Conservation (phyloP, 1,284 basidiomycete species). For the Puccinia polysora region DNA sequence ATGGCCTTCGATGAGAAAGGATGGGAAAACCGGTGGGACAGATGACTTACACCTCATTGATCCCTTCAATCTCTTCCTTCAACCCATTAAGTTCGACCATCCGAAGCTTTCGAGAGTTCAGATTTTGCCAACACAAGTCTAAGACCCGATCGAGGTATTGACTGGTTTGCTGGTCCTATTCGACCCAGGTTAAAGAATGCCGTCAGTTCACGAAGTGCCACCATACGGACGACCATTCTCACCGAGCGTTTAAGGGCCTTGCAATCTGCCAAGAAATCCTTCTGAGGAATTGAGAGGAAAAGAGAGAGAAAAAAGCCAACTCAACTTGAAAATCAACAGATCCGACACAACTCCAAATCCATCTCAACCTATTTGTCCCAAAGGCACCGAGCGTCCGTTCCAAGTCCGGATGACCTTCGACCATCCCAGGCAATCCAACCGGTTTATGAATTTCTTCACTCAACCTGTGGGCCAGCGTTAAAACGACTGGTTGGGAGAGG, state of each 20-base stretch:
- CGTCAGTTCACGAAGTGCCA: not conserved
- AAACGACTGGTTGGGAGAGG: slow-evolving; percentile 27
- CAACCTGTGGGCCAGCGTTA: slow-evolving; percentile 23
- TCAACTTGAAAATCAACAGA: slow-evolving; percentile 5
- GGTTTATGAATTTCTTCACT: not conserved
- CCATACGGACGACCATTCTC: not conserved
- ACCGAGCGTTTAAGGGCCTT: too few relatives aligned
- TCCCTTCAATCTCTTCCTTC: slow-evolving; percentile 7
- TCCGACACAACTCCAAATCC: slow-evolving; percentile 25
- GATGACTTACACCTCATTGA: slow-evolving; percentile 13
- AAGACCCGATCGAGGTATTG: slow-evolving; percentile 17
- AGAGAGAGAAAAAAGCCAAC: not conserved
- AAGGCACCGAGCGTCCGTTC: not conserved
- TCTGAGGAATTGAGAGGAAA: not conserved
- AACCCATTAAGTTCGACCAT: not conserved
- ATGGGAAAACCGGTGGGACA: not conserved
- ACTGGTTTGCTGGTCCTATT: slow-evolving; percentile 15
- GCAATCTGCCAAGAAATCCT: not conserved
- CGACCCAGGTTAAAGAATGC: not conserved
- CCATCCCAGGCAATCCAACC: too few relatives aligned
- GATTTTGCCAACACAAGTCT: not conserved
- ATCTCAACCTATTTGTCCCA: slow-evolving; percentile 15
- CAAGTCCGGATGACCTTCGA: too few relatives aligned
- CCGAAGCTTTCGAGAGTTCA: not conserved
- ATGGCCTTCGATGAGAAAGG: not conserved